Evolutionary conservation across 108 stramenopile genomes (phyloP).

Genomic region (Pseudonitzschia delicatissima): DNA sequence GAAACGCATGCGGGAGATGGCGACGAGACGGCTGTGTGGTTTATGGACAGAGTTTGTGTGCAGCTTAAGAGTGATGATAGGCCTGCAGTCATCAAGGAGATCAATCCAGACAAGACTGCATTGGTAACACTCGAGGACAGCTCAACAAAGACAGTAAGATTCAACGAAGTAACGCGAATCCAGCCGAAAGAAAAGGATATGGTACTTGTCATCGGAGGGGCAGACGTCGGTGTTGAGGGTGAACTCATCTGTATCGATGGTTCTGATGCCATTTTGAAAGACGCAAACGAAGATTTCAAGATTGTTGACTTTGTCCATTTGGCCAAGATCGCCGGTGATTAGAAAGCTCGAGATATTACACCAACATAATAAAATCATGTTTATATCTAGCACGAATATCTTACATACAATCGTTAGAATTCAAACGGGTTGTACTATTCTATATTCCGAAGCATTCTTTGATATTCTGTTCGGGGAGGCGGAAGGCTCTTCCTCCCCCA

Average conservation of each 20-base stretch:
- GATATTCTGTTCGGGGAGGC: constrained; percentile 18
- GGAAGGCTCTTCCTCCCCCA: constrained; percentile 35
- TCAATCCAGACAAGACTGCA: constrained; percentile 65
- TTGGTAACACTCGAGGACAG: constrained; percentile 78
- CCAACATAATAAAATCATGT: neutral
- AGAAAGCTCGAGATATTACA: neutral
- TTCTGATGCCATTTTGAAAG: constrained; percentile 89
- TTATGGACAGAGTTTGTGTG: constrained; percentile 91
- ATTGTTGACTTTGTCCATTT: constrained; percentile 89
- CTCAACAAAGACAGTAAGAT: constrained; percentile 50
- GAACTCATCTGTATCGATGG: constrained; percentile 90
- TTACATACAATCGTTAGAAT: neutral
- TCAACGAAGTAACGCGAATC: constrained; percentile 69
- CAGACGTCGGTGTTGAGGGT: constrained; percentile 87
- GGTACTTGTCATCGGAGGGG: constrained; percentile 87
- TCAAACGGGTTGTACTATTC: neutral
- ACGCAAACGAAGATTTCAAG: constrained; percentile 89
- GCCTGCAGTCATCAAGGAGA: constrained; percentile 79
- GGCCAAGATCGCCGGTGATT: constrained; percentile 65
- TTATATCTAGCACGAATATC: neutral
- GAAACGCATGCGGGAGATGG: constrained; percentile 53
- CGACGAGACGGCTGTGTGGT: constrained; percentile 85
- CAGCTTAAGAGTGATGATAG: constrained; percentile 57
- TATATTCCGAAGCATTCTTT: constrained; percentile 19
- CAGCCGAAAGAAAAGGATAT: constrained; percentile 83